These are phyloP conservation scores for Geum urbanum DNA, from an alignment of 306 rosid species.

Conservation along the genomic window DNA sequence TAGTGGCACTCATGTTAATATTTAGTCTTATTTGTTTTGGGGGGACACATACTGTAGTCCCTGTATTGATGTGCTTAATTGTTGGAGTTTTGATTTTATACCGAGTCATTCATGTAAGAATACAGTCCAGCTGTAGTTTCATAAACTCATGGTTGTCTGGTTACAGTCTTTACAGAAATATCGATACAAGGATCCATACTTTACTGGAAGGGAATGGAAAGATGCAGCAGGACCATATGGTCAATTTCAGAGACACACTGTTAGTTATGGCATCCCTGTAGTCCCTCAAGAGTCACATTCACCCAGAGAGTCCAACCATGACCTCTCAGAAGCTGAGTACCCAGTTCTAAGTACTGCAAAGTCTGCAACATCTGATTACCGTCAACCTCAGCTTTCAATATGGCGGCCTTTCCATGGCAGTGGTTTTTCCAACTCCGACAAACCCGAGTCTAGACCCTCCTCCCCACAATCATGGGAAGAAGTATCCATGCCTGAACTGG, in stretches of 20 bases:
- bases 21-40: neutral
- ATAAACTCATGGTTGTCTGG: constrained; percentile 27
- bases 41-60: neutral
- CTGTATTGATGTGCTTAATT: neutral
- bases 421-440: constrained; percentile 40
- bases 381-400: constrained; percentile 36
- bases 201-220: constrained; percentile 49
- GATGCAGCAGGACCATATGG: constrained; percentile 37
- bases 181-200: constrained; percentile 42
- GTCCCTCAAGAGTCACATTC: constrained; percentile 37
- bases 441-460: constrained; percentile 43
- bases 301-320: constrained; percentile 34
- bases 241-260: constrained; percentile 38
- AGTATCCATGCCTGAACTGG: constrained; percentile 34
- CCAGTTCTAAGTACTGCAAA: constrained; percentile 43
- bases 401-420: constrained; percentile 37
- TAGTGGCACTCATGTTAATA: constrained; percentile 31
- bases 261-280: constrained; percentile 34
- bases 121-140: neutral
- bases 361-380: constrained; percentile 37
- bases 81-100: constrained; percentile 10
- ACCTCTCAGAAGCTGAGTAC: constrained; percentile 48
- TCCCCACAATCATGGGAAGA: constrained; percentile 41
- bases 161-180: constrained; percentile 48
- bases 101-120: constrained; percentile 6